Percentiles rank a stretch among this genome's conserved stretches.
These are phyloP conservation scores for Calonectria pseudoreteaudii DNA, from an alignment of 2,329 filamentous ascomycete species.

Conservation along the genomic window DNA sequence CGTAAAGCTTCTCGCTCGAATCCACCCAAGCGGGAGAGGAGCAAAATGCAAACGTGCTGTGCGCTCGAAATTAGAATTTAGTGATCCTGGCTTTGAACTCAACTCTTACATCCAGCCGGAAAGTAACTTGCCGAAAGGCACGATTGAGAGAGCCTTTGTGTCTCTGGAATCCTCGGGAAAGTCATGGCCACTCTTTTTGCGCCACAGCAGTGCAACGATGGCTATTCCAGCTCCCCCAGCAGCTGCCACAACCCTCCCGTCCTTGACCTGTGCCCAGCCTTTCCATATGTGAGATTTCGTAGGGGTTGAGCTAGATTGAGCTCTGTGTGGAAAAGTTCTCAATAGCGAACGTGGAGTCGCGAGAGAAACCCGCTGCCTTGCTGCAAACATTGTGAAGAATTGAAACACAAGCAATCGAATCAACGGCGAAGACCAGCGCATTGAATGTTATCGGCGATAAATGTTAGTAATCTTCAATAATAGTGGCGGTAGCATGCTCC, in stretches of 20 bases:
- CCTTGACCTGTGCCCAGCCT: neutral
- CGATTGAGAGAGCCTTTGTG: neutral
- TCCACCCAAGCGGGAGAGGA: constrained; percentile 36
- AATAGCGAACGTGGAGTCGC: neutral
- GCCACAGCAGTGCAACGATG: neutral
- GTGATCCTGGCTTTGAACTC: too few species aligned
- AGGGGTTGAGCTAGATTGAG: neutral
- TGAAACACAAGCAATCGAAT: neutral
- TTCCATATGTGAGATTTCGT: neutral
- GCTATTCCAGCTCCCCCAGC: neutral
- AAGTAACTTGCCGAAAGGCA: neutral
- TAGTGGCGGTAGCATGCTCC: neutral
- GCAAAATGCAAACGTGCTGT: constrained; percentile 36
- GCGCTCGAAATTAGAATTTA: neutral
- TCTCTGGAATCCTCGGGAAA: neutral
- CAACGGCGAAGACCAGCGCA: neutral
- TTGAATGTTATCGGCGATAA: neutral
- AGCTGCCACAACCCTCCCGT: neutral
- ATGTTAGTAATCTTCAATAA: neutral
- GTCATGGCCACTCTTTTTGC: neutral
- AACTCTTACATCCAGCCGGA: neutral
- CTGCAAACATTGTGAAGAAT: neutral
- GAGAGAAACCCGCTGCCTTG: neutral
- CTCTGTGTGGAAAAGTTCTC: too few species aligned
- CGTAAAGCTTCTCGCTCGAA: constrained; percentile 33